Percentiles rank a stretch among this genome's conserved stretches.
These are phyloP conservation scores for Pyricularia grisea DNA, from an alignment of 2,329 filamentous ascomycete species.

Conservation along the genomic window DNA sequence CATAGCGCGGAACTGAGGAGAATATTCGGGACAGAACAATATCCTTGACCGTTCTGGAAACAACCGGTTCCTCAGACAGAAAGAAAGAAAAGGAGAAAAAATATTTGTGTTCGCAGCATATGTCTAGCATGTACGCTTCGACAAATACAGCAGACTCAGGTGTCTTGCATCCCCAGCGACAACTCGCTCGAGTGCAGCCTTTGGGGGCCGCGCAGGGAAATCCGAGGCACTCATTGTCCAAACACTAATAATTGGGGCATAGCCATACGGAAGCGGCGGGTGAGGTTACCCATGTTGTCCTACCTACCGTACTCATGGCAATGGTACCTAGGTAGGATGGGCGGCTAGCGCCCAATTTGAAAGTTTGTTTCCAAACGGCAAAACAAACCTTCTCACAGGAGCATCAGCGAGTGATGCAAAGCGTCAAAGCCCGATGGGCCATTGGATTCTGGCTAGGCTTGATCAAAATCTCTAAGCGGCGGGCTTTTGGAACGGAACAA, in stretches of 20 bases:
- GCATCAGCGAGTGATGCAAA: no score
- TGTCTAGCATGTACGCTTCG: neutral
- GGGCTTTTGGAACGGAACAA: no score
- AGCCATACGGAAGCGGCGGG: neutral
- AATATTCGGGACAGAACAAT: neutral
- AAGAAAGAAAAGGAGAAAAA: neutral
- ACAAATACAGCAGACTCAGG: neutral
- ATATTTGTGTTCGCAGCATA: neutral
- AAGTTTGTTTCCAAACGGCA: neutral
- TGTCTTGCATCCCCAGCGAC: neutral
- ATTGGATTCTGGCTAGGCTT: no score
- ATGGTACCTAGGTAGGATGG: neutral
- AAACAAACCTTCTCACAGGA: neutral
- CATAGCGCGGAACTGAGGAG: neutral
- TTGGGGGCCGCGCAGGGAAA: neutral
- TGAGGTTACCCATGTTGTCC: neutral
- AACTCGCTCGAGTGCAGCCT: neutral
- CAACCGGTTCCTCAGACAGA: neutral
- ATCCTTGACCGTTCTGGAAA: neutral
- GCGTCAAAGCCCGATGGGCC: no score
- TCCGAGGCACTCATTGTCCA: neutral
- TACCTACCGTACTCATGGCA: neutral
- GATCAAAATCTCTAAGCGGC: no score
- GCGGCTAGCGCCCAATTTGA: neutral
- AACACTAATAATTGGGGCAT: neutral